phyloP scores from a whole-genome alignment of 495 filamentous ascomycete species.

The Usnea hakonensis region DNA sequence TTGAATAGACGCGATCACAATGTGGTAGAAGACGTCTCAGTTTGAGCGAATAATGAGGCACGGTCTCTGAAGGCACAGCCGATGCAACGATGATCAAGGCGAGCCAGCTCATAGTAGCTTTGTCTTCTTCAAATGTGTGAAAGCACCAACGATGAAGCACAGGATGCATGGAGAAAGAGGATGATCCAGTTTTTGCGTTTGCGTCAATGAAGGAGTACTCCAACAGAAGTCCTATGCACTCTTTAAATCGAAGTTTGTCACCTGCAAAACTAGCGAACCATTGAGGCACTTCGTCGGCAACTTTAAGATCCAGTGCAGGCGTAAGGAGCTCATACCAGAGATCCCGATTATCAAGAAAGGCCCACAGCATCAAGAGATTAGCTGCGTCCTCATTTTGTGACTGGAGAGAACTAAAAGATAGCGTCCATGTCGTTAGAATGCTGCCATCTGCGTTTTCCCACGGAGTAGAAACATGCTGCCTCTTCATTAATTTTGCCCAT shows the following conservation, averaged over 20 bases:
- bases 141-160: slow-evolving; percentile 32
- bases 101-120: background rate
- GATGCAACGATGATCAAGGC: background rate
- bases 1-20: slow-evolving; percentile 19
- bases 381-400: slow-evolving; percentile 24
- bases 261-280: background rate
- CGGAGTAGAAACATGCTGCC: background rate
- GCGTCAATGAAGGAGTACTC: slow-evolving; percentile 4
- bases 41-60: background rate
- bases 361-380: slow-evolving; percentile 33
- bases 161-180: slow-evolving; percentile 33
- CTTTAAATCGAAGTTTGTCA: slow-evolving; percentile 1
- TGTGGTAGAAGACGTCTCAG: slow-evolving; percentile 13
- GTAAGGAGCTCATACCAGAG: slow-evolving; percentile 28
- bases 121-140: slow-evolving; percentile 11
- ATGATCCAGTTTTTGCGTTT: slow-evolving; percentile 18
- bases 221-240: slow-evolving; percentile 2
- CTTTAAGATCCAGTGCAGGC: background rate
- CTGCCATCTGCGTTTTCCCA: background rate
- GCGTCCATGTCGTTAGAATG: background rate
- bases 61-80: background rate
- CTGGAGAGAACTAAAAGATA: slow-evolving; percentile 27
- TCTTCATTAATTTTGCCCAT: background rate
- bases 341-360: slow-evolving; percentile 29
- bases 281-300: background rate